Evolutionary conservation across 768 basidiomycete genomes (phyloP).

Genomic region (Phylloporus sp.): DNA sequence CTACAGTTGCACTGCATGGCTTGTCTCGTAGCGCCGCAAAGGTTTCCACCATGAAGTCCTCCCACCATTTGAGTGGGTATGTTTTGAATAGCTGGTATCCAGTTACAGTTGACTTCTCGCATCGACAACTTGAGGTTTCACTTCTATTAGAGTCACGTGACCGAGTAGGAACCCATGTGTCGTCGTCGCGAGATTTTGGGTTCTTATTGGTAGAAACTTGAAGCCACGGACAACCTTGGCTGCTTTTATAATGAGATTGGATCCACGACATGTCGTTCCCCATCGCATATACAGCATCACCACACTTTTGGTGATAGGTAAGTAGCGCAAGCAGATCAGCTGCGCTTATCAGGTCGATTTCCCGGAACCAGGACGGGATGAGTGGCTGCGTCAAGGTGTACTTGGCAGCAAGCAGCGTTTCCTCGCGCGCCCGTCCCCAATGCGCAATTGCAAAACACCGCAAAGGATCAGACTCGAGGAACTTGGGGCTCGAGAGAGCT

Average conservation of each 20-base stretch:
- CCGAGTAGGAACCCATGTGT: too few species aligned
- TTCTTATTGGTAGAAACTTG: too few species aligned
- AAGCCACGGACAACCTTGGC: background rate
- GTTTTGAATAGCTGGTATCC: background rate
- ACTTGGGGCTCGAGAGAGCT: constrained; percentile 16
- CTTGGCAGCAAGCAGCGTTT: constrained; percentile 27
- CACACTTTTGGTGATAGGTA: constrained; percentile 16
- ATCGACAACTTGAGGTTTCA: background rate
- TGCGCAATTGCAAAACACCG: constrained; percentile 31
- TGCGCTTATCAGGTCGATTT: constrained; percentile 25
- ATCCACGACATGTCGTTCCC: constrained; percentile 11
- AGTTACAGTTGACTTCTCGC: background rate
- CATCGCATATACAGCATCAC: constrained; percentile 6
- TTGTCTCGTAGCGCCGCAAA: constrained; percentile 15
- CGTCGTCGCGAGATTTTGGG: too few species aligned
- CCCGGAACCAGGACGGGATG: constrained; percentile 19
- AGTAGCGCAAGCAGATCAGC: constrained; percentile 24
- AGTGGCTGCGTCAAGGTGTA: constrained; percentile 24
- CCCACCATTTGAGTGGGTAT: constrained; percentile 13
- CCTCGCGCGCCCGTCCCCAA: constrained; percentile 17
- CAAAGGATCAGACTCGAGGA: constrained; percentile 21
- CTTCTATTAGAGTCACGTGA: background rate
- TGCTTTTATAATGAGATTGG: constrained; percentile 4
- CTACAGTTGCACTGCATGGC: constrained; percentile 12
- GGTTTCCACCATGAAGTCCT: constrained; percentile 10